Conservation (phyloP, 2,329 filamentous ascomycete species). For the Colletotrichum lini region DNA sequence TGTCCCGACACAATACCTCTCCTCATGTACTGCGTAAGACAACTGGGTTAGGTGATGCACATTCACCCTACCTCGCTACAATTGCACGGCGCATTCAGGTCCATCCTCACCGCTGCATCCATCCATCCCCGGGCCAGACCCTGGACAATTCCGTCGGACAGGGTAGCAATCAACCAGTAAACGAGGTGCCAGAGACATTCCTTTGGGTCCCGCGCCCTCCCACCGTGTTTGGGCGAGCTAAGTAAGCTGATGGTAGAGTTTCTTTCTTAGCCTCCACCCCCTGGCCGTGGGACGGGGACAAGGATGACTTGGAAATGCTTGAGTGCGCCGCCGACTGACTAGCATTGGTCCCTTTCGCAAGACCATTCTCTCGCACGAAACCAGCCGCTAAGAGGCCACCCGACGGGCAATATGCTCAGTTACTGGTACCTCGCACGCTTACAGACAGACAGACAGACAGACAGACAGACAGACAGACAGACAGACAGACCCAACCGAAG, state of each 20-base stretch:
- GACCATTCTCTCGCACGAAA: not conserved
- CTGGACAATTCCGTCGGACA: not conserved
- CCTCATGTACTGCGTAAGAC: not conserved
- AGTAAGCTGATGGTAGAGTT: slow-evolving; percentile 15
- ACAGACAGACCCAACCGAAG: not conserved
- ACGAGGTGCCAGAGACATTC: slow-evolving; percentile 20
- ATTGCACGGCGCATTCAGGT: not conserved
- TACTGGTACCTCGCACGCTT: not conserved
- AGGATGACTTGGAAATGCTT: slow-evolving; percentile 28
- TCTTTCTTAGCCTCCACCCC: not conserved
- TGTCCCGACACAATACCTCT: not conserved
- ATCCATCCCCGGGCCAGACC: not conserved
- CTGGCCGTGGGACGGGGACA: not conserved
- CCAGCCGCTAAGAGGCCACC: slow-evolving; percentile 1
- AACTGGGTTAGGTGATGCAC: not conserved
- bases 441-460: not conserved
- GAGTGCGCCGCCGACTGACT: slow-evolving; percentile 23
- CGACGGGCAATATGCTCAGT: not conserved
- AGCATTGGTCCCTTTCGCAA: not conserved
- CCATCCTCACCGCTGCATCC: not conserved
- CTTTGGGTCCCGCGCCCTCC: slow-evolving; percentile 30
- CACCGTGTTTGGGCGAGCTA: slow-evolving; percentile 7
- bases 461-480: not conserved
- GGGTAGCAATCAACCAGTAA: slow-evolving; percentile 22
- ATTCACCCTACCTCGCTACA: not conserved